phyloP scores from a whole-genome alignment of 371 early-diverging fungal species.

The Choanephora cucurbitarum region DNA sequence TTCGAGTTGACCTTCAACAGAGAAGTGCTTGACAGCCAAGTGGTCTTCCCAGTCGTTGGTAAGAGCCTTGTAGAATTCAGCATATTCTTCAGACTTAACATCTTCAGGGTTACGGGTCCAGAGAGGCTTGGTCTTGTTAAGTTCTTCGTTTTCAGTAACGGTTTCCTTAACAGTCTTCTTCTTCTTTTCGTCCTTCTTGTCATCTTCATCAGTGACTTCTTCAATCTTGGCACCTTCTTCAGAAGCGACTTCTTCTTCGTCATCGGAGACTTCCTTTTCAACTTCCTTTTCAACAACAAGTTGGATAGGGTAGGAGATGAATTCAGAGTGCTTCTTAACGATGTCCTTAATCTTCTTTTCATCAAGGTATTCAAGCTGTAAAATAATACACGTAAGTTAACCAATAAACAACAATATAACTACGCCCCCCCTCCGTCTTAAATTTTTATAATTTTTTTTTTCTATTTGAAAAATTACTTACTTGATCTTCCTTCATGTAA shows the following conservation, averaged over 20 bases:
- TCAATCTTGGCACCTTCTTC: conserved; percentile 61
- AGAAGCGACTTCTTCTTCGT: conserved; percentile 65
- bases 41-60: conserved; percentile 75
- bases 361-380: conserved; percentile 56
- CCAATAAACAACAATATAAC: not conserved
- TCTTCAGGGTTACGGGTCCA: conserved; percentile 86
- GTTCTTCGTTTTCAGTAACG: conserved; percentile 49
- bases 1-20: conserved; percentile 81
- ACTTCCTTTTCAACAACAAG: conserved; percentile 54
- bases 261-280: conserved; percentile 89
- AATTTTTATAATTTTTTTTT: not conserved
- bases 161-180: conserved; percentile 70
- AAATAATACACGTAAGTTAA: not conserved
- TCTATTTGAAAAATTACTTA: conserved; percentile 49
- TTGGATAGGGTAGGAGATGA: conserved; percentile 69
- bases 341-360: conserved; percentile 61
- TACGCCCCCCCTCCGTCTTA: conserved; percentile 2
- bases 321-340: conserved; percentile 83
- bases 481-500: conserved; percentile 78
- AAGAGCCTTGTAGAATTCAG: conserved; percentile 84
- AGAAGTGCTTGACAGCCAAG: conserved; percentile 73
- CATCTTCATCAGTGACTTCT: conserved; percentile 60
- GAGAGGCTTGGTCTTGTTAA: conserved; percentile 80
- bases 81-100: conserved; percentile 74
- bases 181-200: conserved; percentile 75